Conservation (phyloP, 1,139 yeast species). For the Saccharomyces hybrid region DNA sequence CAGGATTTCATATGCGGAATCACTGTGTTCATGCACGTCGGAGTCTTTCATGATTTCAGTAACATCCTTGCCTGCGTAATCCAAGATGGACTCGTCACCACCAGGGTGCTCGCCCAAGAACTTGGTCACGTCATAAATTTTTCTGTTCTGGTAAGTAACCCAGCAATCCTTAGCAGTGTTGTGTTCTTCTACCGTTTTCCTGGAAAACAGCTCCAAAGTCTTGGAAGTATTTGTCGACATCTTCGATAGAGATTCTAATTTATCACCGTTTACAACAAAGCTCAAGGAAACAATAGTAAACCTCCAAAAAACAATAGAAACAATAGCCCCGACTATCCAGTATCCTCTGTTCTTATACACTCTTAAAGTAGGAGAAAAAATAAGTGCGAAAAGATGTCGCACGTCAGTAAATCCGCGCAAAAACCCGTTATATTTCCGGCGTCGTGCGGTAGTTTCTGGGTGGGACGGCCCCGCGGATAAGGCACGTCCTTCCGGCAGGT, state of each 20-base stretch:
- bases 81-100: slow-evolving; percentile 54
- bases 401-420: background rate
- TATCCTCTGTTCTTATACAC: background rate
- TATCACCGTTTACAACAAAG: background rate
- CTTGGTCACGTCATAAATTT: slow-evolving; percentile 72
- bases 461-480: background rate
- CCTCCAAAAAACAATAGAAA: background rate
- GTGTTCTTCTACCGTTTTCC: slow-evolving; percentile 43
- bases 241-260: slow-evolving; percentile 5
- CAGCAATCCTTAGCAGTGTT: slow-evolving; percentile 51
- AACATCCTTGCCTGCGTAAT: slow-evolving; percentile 78
- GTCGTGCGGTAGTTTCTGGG: background rate
- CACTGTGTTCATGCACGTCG: slow-evolving; percentile 68
- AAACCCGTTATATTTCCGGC: background rate
- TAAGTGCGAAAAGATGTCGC: background rate
- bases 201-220: slow-evolving; percentile 40
- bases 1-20: slow-evolving; percentile 79
- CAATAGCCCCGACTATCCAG: background rate
- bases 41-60: slow-evolving; percentile 71
- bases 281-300: background rate
- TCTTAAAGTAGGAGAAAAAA: background rate
- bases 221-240: slow-evolving; percentile 12
- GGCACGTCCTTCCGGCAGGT: background rate
- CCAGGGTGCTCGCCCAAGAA: slow-evolving; percentile 85
- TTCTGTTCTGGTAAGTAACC: slow-evolving; percentile 70